Base-by-base conservation (phyloP, 371 early-diverging fungal species). In the Rhizomucor miehei region DNA sequence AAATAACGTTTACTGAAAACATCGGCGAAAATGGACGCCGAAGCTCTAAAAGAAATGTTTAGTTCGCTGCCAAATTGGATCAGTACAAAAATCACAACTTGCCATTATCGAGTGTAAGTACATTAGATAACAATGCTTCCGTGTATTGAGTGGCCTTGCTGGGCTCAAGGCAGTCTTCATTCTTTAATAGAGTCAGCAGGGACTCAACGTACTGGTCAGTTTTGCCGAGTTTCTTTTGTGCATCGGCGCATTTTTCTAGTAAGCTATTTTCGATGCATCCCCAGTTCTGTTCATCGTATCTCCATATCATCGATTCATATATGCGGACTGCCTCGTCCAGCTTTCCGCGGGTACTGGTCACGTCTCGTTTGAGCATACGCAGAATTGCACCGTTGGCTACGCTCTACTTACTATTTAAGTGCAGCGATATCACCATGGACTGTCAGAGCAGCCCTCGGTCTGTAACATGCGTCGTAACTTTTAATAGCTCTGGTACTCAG, bases 371-470 rank as follows among this genome's bases (percentile, higher is more conserved):
- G 25, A 56, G 16, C 3, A n/a, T 2, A 29, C 24, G 3, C 14
- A 10, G 37, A 21, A 8, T n/a, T n/a, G 34, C 8, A 5, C 16
- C 11, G 20, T 19, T n/a, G 34, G 4, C 11, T 17, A 17, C 21
- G 29, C n/a, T n/a, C n/a, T 9, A 66, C 87, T 61, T 84, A 92
- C 90, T 84, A 91, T 66, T 88, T 82, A 10, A 90, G 62, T 2
- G 84, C 78, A 0, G 93, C 92, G 44, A 91, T 82, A 56, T 92
- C 92, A 2, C 86, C 82, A 51, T 87, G 87, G 12, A 90, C 65
- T 13, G 84, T 77, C 17, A 84, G 50, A 0, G 82, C 82, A 0
- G 88, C 83, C 48, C 86, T 77, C 25, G 73, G 65, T 34, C 90
- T 78, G 17, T 73, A 67, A 56, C 87, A 81, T 1, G 71, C 68